Base-by-base conservation (phyloP, 2,329 filamentous ascomycete species). In the Dactylonectria macrodidyma region DNA sequence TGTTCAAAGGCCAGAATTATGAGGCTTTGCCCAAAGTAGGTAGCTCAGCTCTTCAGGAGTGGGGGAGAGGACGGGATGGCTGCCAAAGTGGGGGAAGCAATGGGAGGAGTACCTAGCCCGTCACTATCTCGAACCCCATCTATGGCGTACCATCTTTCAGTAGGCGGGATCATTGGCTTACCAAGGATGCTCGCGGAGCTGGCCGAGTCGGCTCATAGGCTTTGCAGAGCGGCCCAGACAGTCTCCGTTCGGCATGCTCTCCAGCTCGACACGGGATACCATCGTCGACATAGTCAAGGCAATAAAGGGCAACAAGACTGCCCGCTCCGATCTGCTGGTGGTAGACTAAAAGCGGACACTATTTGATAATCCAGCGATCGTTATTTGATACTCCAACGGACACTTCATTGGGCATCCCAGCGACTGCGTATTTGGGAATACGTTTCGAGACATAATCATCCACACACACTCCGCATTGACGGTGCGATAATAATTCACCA, bases 51-150 rank as follows among this genome's bases (percentile, higher is more conserved):
- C 34, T 44, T 63, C 65, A 55, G 55, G n/a, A 67, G 65, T 67
- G 65, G 65, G 65, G 65, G 65, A 59, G 65, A 61, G 56, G 62
- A 47, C 22, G n/a, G 38, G 41, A 36, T 62, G 34, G 34, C n/a
- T 41, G 9, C 41, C 11, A 47, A 12, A 50, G 41, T 62, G 52
- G 54, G 38, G 48, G 54, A 63, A 19, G 51, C 22, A 33, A 58
- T 44, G 59, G 47, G 14, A 10, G 8, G 24, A 36, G n/a, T 30
- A 30, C 26, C 26, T 4, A 30, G 26, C 26, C 26, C 22, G 24
- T 63, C 38, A 36, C 65, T 63, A 63, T 63, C 59, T 41, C 22
- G 34, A 59, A 59, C 65, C 60, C 65, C 59, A 67, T 67, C 59
- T 62, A 54, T 36, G 51, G 33, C 51, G 51, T 54, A 48, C 59